A percentile compares a stretch with the other conserved stretches of the same genome.
Evolutionary conservation across 805 yeast species (phyloP).

Genomic region (Pichia cabralensis): DNA sequence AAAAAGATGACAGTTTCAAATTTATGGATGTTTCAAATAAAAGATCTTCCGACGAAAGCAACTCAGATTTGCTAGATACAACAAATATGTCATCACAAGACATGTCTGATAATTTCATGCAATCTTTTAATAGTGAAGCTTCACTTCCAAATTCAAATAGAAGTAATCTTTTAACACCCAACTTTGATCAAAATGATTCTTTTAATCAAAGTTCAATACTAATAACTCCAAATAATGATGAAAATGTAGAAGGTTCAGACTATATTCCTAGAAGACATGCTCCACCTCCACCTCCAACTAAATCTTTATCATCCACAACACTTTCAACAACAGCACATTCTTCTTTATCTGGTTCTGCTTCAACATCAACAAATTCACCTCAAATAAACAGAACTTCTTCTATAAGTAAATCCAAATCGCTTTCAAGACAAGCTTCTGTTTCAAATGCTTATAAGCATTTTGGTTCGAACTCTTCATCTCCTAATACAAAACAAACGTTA

Average conservation of each 20-base stretch:
- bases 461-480: too few relatives aligned
- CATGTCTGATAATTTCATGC: not conserved
- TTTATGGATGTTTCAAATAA: conserved; percentile 22
- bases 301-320: conserved; percentile 2
- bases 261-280: conserved; percentile 28
- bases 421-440: conserved; percentile 4
- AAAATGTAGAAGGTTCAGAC: conserved; percentile 14
- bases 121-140: conserved; percentile 4
- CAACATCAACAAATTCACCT: not conserved
- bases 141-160: conserved; percentile 3
- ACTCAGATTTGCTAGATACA: conserved; percentile 10
- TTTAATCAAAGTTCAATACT: not conserved
- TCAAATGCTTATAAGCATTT: conserved; percentile 4
- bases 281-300: conserved; percentile 28
- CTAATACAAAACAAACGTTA: not conserved
- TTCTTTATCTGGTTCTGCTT: conserved; percentile 1
- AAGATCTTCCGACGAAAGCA: conserved; percentile 11
- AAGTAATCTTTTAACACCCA: not conserved
- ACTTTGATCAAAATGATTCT: not conserved
- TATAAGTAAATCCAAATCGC: not conserved
- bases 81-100: conserved; percentile 8
- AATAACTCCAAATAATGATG: not conserved
- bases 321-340: not conserved
- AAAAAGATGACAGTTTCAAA: conserved; percentile 14
- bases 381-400: not conserved